These are phyloP conservation scores for Wallacemonas sp. DNA, from an alignment of 208 protist species.

Conservation along the genomic window DNA sequence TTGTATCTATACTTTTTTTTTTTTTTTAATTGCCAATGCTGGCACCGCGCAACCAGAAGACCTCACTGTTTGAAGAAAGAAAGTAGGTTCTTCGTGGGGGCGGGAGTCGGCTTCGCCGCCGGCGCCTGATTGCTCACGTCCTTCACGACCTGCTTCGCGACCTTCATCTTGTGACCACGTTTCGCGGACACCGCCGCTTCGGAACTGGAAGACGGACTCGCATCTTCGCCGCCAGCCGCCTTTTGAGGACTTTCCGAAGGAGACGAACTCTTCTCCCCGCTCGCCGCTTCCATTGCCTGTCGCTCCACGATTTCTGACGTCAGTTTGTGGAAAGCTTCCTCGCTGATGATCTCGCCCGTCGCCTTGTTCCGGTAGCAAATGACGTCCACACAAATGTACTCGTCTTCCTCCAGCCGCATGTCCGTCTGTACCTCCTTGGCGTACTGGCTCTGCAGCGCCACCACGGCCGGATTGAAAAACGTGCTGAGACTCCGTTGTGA, in stretches of 20 bases:
- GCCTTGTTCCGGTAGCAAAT: slow-evolving; percentile 38
- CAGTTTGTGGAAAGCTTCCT: slow-evolving; percentile 60
- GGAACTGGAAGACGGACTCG: slow-evolving; percentile 11
- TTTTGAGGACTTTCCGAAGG: neutral
- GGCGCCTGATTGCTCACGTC: slow-evolving; percentile 2
- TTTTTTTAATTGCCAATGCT: too few relatives aligned
- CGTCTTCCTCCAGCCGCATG: slow-evolving; percentile 53
- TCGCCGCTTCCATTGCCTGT: slow-evolving; percentile 3
- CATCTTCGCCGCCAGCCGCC: neutral
- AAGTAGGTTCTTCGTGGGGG: slow-evolving; percentile 31
- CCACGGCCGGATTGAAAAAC: slow-evolving; percentile 71
- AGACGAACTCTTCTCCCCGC: neutral
- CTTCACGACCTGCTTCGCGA: neutral
- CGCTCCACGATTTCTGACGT: slow-evolving; percentile 30
- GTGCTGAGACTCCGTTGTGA: slow-evolving; percentile 35
- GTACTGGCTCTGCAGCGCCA: slow-evolving; percentile 69
- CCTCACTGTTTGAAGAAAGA: slow-evolving; percentile 41
- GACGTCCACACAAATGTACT: slow-evolving; percentile 72
- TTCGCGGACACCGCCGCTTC: neutral
- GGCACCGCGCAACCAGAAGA: too few relatives aligned
- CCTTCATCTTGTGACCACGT: slow-evolving; percentile 12
- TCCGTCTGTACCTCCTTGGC: slow-evolving; percentile 58
- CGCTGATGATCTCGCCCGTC: slow-evolving; percentile 54
- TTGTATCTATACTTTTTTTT: too few relatives aligned
- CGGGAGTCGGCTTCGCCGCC: slow-evolving; percentile 7